Evolutionary conservation across 2,329 filamentous ascomycete genomes (phyloP).

Genomic region (Hymenotorrendiella dingleyae): DNA sequence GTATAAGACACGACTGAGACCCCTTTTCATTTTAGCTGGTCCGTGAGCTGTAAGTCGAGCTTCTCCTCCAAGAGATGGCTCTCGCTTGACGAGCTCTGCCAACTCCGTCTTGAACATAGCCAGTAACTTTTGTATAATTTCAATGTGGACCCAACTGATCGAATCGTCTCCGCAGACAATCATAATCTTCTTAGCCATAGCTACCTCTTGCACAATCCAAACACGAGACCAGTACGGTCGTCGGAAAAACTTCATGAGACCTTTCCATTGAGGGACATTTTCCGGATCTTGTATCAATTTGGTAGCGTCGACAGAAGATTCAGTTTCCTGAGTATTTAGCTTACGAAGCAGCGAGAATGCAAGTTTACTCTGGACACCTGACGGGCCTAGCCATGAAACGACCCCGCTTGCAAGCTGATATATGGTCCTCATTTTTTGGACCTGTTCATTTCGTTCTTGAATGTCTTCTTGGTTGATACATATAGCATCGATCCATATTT

Average conservation of each 20-base stretch:
- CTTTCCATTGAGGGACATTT: no score
- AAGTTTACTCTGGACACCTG: neutral
- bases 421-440: constrained; percentile 11
- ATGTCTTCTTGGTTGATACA: constrained; percentile 34
- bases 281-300: no score
- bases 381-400: constrained; percentile 4
- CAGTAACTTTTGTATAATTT: neutral
- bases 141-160: neutral
- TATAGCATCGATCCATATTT: constrained; percentile 11
- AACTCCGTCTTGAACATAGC: neutral
- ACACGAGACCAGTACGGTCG: neutral
- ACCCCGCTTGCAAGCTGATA: constrained; percentile 7
- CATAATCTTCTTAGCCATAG: neutral
- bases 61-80: neutral
- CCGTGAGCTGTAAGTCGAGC: no score
- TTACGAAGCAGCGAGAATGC: neutral
- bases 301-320: no score
- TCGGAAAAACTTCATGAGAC: no score
- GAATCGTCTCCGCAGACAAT: neutral
- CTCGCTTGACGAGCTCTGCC: neutral
- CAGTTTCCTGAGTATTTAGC: no score
- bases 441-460: constrained; percentile 26
- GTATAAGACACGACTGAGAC: neutral
- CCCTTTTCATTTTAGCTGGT: neutral
- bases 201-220: neutral